Evolutionary conservation across 2,329 filamentous ascomycete species (phyloP).

Genomic region (Aschersonia sp.): DNA sequence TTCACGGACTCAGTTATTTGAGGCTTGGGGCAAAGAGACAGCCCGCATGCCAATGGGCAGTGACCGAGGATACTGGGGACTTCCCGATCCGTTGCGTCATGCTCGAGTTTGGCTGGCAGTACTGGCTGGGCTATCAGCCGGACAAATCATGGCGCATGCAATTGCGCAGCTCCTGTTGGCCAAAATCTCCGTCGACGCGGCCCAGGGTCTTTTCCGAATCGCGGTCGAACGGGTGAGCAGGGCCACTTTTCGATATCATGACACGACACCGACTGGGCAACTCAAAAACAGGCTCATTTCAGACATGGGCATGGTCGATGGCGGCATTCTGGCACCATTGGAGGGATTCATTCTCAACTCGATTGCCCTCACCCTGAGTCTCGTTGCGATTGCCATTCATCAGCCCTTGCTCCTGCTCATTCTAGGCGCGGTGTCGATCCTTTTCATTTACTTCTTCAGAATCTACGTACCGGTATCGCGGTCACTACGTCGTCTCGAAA

Average conservation of each 20-base stretch:
- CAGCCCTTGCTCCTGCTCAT: constrained; percentile 66
- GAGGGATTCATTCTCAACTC: constrained; percentile 54
- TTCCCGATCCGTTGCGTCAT: constrained; percentile 50
- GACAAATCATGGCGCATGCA: constrained; percentile 43
- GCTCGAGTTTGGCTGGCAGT: constrained; percentile 61
- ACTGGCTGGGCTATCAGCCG: constrained; percentile 51
- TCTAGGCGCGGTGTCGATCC: constrained; percentile 48
- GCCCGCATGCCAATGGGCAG: neutral
- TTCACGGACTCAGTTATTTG: constrained; percentile 64
- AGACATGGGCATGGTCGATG: constrained; percentile 80
- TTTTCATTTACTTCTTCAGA: constrained; percentile 61
- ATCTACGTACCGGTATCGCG: constrained; percentile 73
- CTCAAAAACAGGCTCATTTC: constrained; percentile 87
- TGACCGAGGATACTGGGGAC: constrained; percentile 12
- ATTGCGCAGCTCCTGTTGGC: constrained; percentile 54
- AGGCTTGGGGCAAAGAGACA: constrained; percentile 63
- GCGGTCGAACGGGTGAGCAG: constrained; percentile 61
- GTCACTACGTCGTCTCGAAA: constrained; percentile 69
- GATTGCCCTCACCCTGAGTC: constrained; percentile 57
- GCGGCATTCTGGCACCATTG: constrained; percentile 64
- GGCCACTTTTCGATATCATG: constrained; percentile 81
- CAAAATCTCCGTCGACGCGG: constrained; percentile 66
- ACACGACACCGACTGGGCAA: constrained; percentile 75
- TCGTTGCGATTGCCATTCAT: constrained; percentile 64
- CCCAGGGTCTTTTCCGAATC: constrained; percentile 57